These are phyloP conservation scores for Filobasidium floriforme DNA, from an alignment of 768 basidiomycete species.

Conservation along the genomic window DNA sequence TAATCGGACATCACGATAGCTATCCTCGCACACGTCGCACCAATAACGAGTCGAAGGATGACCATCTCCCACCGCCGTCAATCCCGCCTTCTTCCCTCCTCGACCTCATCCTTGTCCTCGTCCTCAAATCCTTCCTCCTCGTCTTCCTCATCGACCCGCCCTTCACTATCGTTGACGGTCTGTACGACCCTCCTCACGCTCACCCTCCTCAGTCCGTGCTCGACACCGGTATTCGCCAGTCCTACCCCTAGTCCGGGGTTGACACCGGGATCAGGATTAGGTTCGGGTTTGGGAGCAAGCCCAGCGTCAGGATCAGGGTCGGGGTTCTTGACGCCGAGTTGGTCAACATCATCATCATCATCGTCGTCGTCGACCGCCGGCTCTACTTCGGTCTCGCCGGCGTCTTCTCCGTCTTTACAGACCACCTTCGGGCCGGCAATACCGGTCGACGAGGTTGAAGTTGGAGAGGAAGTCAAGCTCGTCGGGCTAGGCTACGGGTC, in stretches of 20 bases:
- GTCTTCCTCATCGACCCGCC: neutral
- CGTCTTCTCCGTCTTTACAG: too few relatives aligned
- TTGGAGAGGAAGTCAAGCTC: neutral
- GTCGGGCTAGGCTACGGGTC: neutral
- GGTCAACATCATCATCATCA: neutral
- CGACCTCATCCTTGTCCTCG: too few relatives aligned
- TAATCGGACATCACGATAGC: too few relatives aligned
- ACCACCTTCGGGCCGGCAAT: too few relatives aligned
- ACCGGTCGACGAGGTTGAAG: neutral
- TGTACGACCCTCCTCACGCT: conserved; percentile 1
- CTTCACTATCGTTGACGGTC: neutral
- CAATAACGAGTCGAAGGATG: too few relatives aligned
- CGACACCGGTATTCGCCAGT: neutral
- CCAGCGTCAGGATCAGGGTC: neutral
- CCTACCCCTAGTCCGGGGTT: neutral
- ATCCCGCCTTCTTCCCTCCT: too few relatives aligned
- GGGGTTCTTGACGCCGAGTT: neutral
- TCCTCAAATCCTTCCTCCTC: too few relatives aligned
- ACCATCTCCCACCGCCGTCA: too few relatives aligned
- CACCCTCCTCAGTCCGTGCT: neutral
- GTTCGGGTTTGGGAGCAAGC: neutral
- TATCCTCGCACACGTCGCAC: too few relatives aligned
- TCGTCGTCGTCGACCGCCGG: neutral
- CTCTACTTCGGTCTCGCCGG: too few relatives aligned
- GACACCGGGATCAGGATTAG: too few relatives aligned